Conservation (phyloP, 495 filamentous ascomycete genomes). For the Penicillium robsamsonii region DNA sequence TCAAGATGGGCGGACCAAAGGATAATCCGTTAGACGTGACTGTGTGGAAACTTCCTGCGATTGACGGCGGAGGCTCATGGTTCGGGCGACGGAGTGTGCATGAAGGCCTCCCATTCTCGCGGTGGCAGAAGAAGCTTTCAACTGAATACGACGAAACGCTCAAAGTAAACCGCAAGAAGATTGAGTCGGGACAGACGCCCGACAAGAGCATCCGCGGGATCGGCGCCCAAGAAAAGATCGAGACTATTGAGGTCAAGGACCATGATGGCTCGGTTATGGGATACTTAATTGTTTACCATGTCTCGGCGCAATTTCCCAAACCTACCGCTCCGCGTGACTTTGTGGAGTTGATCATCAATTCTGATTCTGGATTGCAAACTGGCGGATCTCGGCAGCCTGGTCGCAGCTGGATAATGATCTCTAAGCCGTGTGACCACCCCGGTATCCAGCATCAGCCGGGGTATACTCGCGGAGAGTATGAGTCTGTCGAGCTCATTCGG, state of each 20-base stretch:
- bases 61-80: conserved; percentile 84
- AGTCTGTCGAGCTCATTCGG: conserved; percentile 87
- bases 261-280: conserved; percentile 52
- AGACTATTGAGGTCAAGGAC: conserved; percentile 43
- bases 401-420: conserved; percentile 80
- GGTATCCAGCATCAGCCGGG: conserved; percentile 64
- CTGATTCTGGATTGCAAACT: conserved; percentile 30
- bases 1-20: conserved; percentile 60
- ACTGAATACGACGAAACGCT: conserved; percentile 54
- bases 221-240: conserved; percentile 73
- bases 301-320: conserved; percentile 86
- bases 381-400: conserved; percentile 26
- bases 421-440: conserved; percentile 75
- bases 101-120: conserved; percentile 66
- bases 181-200: conserved; percentile 30
- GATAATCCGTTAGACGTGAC: conserved; percentile 75
- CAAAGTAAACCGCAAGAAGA: conserved; percentile 58
- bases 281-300: conserved; percentile 63
- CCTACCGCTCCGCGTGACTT: conserved; percentile 88
- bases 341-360: conserved; percentile 68
- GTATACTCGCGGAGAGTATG: conserved; percentile 81
- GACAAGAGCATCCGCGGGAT: conserved; percentile 73
- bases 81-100: conserved; percentile 87
- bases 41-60: conserved; percentile 75
- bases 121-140: conserved; percentile 54